Percentiles rank a stretch among this genome's conserved stretches.
These are phyloP conservation scores for Dothiorella sarmentorum DNA, from an alignment of 2,329 filamentous ascomycete species.

Conservation along the genomic window DNA sequence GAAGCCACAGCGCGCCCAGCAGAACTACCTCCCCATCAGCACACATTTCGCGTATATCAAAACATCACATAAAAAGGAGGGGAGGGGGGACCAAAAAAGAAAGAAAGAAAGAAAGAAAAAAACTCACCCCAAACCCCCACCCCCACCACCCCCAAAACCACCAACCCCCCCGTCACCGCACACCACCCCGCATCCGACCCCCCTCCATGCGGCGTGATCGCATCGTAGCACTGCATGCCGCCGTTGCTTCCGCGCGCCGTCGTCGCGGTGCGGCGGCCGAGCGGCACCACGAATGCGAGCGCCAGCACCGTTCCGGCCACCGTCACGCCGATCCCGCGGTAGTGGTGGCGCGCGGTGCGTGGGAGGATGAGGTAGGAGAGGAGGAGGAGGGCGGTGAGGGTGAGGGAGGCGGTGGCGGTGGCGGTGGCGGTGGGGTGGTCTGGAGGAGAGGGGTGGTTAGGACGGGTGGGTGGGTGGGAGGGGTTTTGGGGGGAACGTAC, in stretches of 20 bases:
- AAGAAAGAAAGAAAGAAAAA: background rate
- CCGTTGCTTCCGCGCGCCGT: too few species aligned
- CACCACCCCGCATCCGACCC: constrained; percentile 67
- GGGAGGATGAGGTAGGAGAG: constrained; percentile 75
- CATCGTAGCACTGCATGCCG: constrained; percentile 72
- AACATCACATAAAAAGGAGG: too few species aligned
- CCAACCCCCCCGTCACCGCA: constrained; percentile 72
- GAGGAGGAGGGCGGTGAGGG: constrained; percentile 69
- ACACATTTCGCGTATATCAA: too few species aligned
- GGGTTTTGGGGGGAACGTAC: constrained; percentile 33
- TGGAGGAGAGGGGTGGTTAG: background rate
- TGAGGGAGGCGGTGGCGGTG: constrained; percentile 68
- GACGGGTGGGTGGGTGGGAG: background rate
- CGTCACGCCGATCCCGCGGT: constrained; percentile 76
- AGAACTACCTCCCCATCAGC: too few species aligned
- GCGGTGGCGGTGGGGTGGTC: constrained; percentile 59
- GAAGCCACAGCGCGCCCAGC: constrained; percentile 37
- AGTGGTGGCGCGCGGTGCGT: constrained; percentile 77
- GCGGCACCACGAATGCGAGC: constrained; percentile 60
- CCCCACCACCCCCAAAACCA: constrained; percentile 75
- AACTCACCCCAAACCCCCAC: constrained; percentile 68
- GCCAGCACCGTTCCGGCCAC: constrained; percentile 70
- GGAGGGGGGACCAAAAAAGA: background rate
- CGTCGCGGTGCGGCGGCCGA: too few species aligned
- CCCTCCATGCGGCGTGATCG: constrained; percentile 85